phyloP scores from a whole-genome alignment of 768 basidiomycete genomes.

The Dioszegia crocea region DNA sequence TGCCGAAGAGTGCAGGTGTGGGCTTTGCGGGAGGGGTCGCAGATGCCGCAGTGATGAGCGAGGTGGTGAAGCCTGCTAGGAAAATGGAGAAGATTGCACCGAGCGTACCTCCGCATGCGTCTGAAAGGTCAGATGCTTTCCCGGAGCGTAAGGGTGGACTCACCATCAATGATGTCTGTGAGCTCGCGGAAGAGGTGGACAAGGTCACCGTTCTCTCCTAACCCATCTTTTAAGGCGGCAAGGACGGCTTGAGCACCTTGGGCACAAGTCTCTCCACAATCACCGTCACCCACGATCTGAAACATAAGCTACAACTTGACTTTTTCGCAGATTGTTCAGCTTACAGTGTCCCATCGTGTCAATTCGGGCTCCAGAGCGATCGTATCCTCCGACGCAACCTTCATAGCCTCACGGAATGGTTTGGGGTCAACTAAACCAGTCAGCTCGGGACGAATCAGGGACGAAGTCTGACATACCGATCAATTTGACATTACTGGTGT shows the following conservation, averaged over 20 bases:
- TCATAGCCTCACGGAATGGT: constrained; percentile 32
- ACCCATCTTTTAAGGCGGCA: constrained; percentile 23
- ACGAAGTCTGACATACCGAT: constrained; percentile 20
- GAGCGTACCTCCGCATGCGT: constrained; percentile 45
- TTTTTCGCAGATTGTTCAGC: constrained; percentile 1
- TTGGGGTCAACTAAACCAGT: constrained; percentile 1
- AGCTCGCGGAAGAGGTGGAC: constrained; percentile 40
- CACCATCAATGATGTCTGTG: constrained; percentile 45
- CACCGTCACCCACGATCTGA: constrained; percentile 48
- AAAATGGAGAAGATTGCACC: constrained; percentile 48
- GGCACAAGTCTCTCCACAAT: constrained; percentile 46
- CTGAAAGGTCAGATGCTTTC: constrained; percentile 20
- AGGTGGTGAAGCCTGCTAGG: constrained; percentile 42
- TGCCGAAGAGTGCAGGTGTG: constrained; percentile 29
- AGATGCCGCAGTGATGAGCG: constrained; percentile 23
- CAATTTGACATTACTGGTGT: constrained; percentile 24
- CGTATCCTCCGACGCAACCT: constrained; percentile 33
- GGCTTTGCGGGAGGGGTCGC: constrained; percentile 4
- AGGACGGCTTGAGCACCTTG: constrained; percentile 42
- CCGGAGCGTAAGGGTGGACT: constrained; percentile 2
- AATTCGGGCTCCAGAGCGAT: constrained; percentile 41
- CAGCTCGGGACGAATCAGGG: background rate
- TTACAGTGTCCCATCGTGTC: constrained; percentile 45
- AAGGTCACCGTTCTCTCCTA: constrained; percentile 40
- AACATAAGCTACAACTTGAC: background rate